Conservation (phyloP, 345 rosid species). For the Viola odorata region DNA sequence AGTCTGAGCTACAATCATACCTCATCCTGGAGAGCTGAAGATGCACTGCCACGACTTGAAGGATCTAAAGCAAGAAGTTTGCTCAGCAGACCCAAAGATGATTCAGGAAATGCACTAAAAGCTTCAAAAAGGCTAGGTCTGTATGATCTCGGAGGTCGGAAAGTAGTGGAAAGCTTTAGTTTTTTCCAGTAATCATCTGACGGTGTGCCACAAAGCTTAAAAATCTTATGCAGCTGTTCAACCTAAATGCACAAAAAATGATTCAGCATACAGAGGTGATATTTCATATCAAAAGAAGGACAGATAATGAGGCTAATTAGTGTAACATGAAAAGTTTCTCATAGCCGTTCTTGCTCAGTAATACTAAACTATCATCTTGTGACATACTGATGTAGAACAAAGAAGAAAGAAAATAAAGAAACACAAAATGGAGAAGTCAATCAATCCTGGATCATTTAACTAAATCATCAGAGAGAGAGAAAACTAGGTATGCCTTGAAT, state of each 20-base stretch:
- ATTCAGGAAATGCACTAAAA: constrained; percentile 40
- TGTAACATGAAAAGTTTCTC: not conserved
- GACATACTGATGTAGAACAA: no score
- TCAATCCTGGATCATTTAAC: no score
- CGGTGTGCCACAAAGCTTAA: constrained; percentile 83
- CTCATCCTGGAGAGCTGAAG: constrained; percentile 42
- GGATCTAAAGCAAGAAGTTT: constrained; percentile 59
- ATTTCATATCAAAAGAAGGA: not conserved
- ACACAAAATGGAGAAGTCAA: no score
- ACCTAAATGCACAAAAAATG: constrained; percentile 36
- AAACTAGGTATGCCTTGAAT: no score
- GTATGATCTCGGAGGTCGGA: constrained; percentile 44
- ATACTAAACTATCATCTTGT: not conserved
- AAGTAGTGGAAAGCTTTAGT: constrained; percentile 52
- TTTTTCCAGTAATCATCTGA: constrained; percentile 83
- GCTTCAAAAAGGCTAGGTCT: constrained; percentile 31
- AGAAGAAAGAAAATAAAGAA: no score
- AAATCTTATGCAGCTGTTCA: constrained; percentile 84
- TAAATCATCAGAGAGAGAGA: no score
- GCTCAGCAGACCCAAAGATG: constrained; percentile 46
- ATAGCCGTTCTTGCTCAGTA: not conserved
- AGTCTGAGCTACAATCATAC: constrained; percentile 16
- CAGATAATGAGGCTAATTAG: not conserved
- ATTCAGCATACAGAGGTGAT: no score
- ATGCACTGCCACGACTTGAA: constrained; percentile 39